Conservation (phyloP, 306 rosid genomes). For the Acacia acuminata region DNA sequence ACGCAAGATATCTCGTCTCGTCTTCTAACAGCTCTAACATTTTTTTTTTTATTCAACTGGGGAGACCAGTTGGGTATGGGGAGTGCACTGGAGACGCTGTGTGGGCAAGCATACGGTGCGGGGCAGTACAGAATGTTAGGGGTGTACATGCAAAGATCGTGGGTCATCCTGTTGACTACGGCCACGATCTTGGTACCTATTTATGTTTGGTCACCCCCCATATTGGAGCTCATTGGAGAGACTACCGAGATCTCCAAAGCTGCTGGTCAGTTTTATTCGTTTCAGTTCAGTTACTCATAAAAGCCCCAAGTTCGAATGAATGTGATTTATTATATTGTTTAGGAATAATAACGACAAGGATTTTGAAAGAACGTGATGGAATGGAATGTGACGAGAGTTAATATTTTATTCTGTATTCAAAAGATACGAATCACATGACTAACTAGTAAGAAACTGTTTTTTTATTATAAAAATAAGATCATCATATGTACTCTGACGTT, state of each 20-base stretch:
- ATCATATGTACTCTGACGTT: neutral
- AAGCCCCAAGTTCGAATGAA: neutral
- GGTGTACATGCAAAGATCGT: constrained; percentile 87
- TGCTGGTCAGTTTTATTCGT: constrained; percentile 50
- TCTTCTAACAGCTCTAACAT: neutral
- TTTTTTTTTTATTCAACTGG: constrained; percentile 1
- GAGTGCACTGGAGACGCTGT: constrained; percentile 81
- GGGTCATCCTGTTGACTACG: constrained; percentile 61
- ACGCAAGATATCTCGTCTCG: neutral
- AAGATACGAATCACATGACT: neutral
- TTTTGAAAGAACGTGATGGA: neutral
- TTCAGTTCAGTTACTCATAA: neutral
- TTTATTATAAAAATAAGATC: neutral
- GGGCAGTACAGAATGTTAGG: constrained; percentile 68
- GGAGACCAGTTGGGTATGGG: constrained; percentile 80
- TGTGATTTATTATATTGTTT: neutral
- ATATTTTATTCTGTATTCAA: neutral
- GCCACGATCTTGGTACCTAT: constrained; percentile 50
- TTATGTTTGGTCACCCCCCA: constrained; percentile 74
- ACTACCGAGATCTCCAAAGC: constrained; percentile 58
- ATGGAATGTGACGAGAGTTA: neutral
- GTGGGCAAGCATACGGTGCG: constrained; percentile 88
- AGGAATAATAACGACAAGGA: neutral
- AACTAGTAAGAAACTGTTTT: neutral
- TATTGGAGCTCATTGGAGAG: constrained; percentile 57